These are phyloP conservation scores for Schizosaccharomyces octosporus DNA, from an alignment of 805 yeast species.

Conservation along the genomic window DNA sequence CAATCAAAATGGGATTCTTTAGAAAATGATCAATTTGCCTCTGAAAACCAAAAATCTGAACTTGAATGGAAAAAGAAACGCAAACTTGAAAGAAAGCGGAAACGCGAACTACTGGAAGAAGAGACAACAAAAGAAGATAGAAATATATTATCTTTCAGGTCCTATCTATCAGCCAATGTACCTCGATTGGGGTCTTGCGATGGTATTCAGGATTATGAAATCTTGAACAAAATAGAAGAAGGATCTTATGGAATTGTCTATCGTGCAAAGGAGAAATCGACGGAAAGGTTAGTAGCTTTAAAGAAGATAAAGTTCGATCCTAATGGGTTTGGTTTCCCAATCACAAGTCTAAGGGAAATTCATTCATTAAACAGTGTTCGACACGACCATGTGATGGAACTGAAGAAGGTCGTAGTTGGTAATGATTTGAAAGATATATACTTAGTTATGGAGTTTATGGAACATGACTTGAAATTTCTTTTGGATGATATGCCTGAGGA, in stretches of 20 bases:
- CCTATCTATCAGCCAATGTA: not conserved
- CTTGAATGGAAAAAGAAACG: not conserved
- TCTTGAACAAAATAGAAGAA: slow-evolving; percentile 13
- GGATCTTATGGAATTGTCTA: slow-evolving; percentile 31
- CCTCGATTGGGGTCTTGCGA: not conserved
- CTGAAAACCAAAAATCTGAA: not conserved
- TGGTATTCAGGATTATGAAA: slow-evolving; percentile 8
- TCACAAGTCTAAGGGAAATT: slow-evolving; percentile 42
- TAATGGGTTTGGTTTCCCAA: slow-evolving; percentile 31
- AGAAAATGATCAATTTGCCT: not conserved
- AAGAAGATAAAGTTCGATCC: slow-evolving; percentile 28
- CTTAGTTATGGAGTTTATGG: slow-evolving; percentile 14
- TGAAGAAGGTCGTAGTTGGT: slow-evolving; percentile 29
- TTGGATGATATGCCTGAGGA: slow-evolving; percentile 10
- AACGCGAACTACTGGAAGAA: not conserved
- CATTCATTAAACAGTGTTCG: slow-evolving; percentile 26
- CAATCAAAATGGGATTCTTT: not conserved
- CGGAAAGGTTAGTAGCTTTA: slow-evolving; percentile 29
- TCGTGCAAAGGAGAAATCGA: slow-evolving; percentile 23
- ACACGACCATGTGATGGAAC: slow-evolving; percentile 28
- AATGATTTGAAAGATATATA: slow-evolving; percentile 8
- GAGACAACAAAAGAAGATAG: not conserved
- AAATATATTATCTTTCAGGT: not conserved
- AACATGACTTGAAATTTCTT: slow-evolving; percentile 11
- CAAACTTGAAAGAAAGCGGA: not conserved